Evolutionary conservation across 257 asterid genomes (phyloP).

Genomic region (Lycium ferocissimum): DNA sequence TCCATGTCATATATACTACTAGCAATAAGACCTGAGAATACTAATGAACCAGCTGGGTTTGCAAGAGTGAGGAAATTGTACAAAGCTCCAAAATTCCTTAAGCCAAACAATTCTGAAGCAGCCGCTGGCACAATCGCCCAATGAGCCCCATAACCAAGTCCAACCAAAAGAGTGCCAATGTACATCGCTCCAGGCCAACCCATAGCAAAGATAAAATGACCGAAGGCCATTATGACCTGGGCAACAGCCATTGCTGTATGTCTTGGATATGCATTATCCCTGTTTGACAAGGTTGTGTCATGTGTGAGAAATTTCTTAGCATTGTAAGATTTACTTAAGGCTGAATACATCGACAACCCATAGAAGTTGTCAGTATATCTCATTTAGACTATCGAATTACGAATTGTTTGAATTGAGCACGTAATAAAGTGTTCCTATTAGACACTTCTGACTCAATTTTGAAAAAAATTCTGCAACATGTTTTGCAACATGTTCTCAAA

Average conservation of each 20-base stretch:
- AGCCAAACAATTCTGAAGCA: constrained; percentile 88
- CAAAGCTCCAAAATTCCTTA: constrained; percentile 78
- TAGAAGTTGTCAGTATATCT: too few relatives aligned
- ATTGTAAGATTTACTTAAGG: not conserved
- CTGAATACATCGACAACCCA: too few relatives aligned
- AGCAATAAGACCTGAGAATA: constrained; percentile 56
- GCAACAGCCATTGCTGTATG: constrained; percentile 75
- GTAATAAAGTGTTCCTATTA: too few relatives aligned
- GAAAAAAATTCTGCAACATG: too few relatives aligned
- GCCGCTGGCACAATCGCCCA: constrained; percentile 97
- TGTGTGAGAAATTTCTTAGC: constrained; percentile 27
- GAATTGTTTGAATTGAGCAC: too few relatives aligned
- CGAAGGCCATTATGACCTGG: constrained; percentile 77
- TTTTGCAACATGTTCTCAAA: too few relatives aligned
- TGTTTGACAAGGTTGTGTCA: constrained; percentile 35
- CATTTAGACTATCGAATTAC: too few relatives aligned
- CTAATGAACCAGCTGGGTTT: constrained; percentile 57
- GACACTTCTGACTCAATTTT: too few relatives aligned
- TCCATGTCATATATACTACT: constrained; percentile 57
- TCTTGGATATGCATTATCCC: constrained; percentile 90
- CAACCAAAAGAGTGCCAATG: constrained; percentile 84
- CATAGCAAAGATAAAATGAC: constrained; percentile 85
- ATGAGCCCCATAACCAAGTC: constrained; percentile 95
- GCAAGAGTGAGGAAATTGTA: constrained; percentile 62
- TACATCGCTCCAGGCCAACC: constrained; percentile 93